Evolutionary conservation across 2,329 filamentous ascomycete genomes (phyloP), one percentile per base, ranked within the genome.

Genomic region (Diaporthe ampelina): DNA sequence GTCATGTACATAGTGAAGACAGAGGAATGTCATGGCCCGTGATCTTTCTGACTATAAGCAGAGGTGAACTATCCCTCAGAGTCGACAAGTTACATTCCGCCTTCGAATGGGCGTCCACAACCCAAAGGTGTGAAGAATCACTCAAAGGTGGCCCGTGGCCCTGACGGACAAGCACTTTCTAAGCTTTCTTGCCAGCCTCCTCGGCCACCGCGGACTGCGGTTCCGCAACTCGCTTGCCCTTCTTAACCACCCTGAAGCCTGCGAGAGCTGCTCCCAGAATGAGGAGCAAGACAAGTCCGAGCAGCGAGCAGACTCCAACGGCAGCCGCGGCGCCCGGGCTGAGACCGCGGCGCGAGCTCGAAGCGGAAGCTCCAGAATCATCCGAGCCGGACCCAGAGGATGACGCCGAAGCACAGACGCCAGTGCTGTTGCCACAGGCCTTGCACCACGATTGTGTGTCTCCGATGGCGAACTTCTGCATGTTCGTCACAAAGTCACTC

Each of bases 371-470:
- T 19, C 54, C 69, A 26, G 77, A 74, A 1, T 76, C 73, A 8
- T 71, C 78, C 24, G 78, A 79, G 24, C 76, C 77, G 24, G 81
- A 80, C 52, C 78, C 79, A n/a, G 78, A 73, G 26, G 77, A 76
- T 1, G 82, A 77, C 29, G 78, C 72, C 29, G 77, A 75, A 9
- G 91, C 91, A 80, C 94, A 97, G 32, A 86, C 84, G 2, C 91
- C 93, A 0, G 91, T 92, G 0, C 88, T 89, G 84, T 94, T 95
- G 7, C 94, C 94, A 82, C 95, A 98, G 73, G 89, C 88, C 1
- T 82, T 81, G 84, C 95, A 98, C 95, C 95, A 97, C 72, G 90
- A 83, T 73, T 86, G 80, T 10, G 91, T 91, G 68, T 88, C 87
- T n/a, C 85, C 85, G 74, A 97, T 86, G 59, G 93, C 89, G 77